phyloP scores from a whole-genome alignment of 1,284 basidiomycete genomes.

The Heterobasidion annosum region DNA sequence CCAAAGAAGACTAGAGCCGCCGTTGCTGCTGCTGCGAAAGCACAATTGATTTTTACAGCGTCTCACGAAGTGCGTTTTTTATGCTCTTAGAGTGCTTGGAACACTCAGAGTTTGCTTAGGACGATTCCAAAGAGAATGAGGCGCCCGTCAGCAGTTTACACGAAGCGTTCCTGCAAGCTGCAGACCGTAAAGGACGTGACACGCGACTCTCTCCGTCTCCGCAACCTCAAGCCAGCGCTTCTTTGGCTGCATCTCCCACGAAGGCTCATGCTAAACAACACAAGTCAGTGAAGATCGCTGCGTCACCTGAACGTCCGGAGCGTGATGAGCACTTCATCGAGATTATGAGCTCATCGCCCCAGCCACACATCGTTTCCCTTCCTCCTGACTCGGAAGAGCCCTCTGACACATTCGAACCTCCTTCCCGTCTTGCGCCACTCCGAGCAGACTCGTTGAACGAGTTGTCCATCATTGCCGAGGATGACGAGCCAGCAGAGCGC shows the following conservation, averaged over 20 bases:
- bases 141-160: conserved; percentile 41
- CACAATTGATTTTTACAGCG: conserved; percentile 27
- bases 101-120: conserved; percentile 12
- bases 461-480: conserved; percentile 64
- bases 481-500: conserved; percentile 40
- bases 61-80: conserved; percentile 37
- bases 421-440: conserved; percentile 1
- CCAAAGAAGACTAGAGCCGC: conserved; percentile 39
- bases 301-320: neutral
- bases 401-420: neutral
- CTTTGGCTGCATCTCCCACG: neutral
- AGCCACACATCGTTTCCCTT: neutral
- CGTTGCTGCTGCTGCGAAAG: conserved; percentile 32
- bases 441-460: conserved; percentile 20
- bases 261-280: conserved; percentile 1
- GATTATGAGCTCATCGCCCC: conserved; percentile 5
- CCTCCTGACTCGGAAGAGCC: conserved; percentile 1
- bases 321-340: conserved; percentile 5
- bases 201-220: neutral
- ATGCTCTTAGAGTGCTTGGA: neutral
- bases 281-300: conserved; percentile 6
- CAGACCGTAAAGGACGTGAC: conserved; percentile 6
- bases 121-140: conserved; percentile 29
- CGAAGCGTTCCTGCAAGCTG: conserved; percentile 34
- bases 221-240: neutral